Evolutionary conservation across 2,329 filamentous ascomycete genomes (phyloP).

Genomic region (Harringtonia lauricola): DNA sequence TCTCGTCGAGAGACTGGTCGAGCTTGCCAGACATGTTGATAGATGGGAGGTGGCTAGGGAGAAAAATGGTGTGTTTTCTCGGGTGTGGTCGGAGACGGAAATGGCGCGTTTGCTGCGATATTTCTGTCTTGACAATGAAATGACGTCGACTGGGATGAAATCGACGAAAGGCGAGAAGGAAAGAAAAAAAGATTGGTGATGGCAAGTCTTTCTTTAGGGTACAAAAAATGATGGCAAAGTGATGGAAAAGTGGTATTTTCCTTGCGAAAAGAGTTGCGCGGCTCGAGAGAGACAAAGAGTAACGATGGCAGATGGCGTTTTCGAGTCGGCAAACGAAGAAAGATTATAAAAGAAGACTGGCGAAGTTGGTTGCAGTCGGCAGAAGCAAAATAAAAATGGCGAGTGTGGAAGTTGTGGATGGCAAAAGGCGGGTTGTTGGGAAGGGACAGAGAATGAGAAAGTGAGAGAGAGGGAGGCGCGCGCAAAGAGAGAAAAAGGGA

Average conservation of each 20-base stretch:
- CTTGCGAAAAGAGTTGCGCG: not conserved
- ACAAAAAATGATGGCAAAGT: not conserved
- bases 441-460: constrained; percentile 8
- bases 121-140: not conserved
- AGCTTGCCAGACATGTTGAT: constrained; percentile 83
- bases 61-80: not conserved
- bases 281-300: not conserved
- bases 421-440: constrained; percentile 4
- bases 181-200: not conserved
- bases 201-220: not conserved
- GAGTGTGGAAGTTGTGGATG: not conserved
- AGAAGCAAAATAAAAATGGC: constrained; percentile 11
- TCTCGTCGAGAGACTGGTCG: constrained; percentile 94
- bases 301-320: not conserved
- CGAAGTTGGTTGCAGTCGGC: constrained; percentile 23
- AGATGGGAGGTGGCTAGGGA: constrained; percentile 10
- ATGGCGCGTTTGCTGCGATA: not conserved
- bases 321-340: not conserved
- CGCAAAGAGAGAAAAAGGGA: too few species aligned
- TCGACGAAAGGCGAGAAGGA: not conserved
- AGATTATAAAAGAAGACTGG: constrained; percentile 12
- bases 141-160: not conserved
- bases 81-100: not conserved
- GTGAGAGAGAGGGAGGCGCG: constrained; percentile 1
- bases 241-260: not conserved